phyloP scores from a whole-genome alignment of 176 grass and related monocot genomes.

The Poa annua region DNA sequence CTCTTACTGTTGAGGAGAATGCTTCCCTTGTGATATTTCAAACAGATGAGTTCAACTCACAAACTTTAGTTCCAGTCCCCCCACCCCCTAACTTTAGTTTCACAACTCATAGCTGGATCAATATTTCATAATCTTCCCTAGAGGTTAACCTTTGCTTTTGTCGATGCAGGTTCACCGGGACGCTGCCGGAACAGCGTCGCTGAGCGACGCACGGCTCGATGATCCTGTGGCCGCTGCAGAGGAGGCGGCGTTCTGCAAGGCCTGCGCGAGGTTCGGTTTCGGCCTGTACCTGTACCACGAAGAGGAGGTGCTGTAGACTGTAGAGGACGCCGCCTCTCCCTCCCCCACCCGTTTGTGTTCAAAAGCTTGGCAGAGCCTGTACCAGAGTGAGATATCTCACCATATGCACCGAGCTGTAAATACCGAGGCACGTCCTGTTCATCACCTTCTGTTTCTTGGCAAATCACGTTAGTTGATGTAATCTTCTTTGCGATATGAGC shows the following conservation, averaged over 20 bases:
- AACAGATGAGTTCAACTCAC: not conserved
- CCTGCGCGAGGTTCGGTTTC: constrained; percentile 64
- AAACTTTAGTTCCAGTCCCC: not conserved
- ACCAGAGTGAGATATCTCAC: not conserved
- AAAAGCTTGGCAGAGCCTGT: not conserved
- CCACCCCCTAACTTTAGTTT: too few species aligned
- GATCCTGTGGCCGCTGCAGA: constrained; percentile 64
- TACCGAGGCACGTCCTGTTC: not conserved
- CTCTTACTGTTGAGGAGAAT: not conserved
- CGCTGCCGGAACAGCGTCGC: constrained; percentile 64
- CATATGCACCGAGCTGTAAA: constrained; percentile 12
- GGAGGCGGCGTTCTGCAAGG: constrained; percentile 67
- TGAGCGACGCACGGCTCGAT: constrained; percentile 51
- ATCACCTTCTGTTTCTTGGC: not conserved
- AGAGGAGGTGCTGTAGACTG: constrained; percentile 48
- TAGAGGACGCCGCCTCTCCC: constrained; percentile 3
- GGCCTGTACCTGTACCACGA: constrained; percentile 70
- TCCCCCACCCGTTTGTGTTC: too few species aligned
- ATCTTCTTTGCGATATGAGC: not conserved
- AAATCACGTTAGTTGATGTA: constrained; percentile 4
- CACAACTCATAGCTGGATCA: not conserved
- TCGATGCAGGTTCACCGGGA: constrained; percentile 61
- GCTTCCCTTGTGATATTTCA: not conserved
- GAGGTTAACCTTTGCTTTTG: not conserved
- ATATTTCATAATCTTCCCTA: not conserved